Evolutionary conservation across 805 yeast genomes (phyloP).

Genomic region (Myxozyma melibiosi): DNA sequence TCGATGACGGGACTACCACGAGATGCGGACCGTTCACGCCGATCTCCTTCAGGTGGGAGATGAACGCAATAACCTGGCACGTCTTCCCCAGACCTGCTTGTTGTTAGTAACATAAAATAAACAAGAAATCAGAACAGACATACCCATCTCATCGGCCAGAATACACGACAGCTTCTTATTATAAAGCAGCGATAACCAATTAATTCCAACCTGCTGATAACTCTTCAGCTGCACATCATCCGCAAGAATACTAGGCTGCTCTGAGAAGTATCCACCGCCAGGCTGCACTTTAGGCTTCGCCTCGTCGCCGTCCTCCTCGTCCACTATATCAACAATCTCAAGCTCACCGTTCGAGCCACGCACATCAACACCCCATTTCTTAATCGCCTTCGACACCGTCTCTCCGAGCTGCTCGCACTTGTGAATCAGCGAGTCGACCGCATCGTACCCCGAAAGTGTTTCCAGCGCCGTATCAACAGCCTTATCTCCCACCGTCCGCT

Average conservation of each 20-base stretch:
- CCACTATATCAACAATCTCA: conserved; percentile 47
- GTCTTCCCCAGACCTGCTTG: conserved; percentile 74
- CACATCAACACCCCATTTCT: conserved; percentile 84
- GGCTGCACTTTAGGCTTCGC: conserved; percentile 18
- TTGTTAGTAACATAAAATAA: background rate
- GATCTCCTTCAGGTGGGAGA: conserved; percentile 78
- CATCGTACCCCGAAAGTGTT: conserved; percentile 84
- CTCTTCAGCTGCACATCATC: conserved; percentile 69
- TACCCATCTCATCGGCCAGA: conserved; percentile 97
- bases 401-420: conserved; percentile 79
- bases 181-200: conserved; percentile 86
- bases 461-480: conserved; percentile 60
- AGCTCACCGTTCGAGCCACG: conserved; percentile 66
- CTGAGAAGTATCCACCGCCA: conserved; percentile 51
- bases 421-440: conserved; percentile 88
- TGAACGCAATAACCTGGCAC: conserved; percentile 89
- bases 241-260: conserved; percentile 70
- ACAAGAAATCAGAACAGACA: background rate
- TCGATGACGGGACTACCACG: conserved; percentile 94
- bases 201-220: conserved; percentile 96
- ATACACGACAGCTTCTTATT: conserved; percentile 83
- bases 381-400: conserved; percentile 68
- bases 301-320: conserved; percentile 20
- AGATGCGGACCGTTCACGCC: conserved; percentile 79
- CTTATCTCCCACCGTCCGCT: conserved; percentile 50